phyloP scores from a whole-genome alignment of 345 rosid genomes.

The Sonneratia caseolaris region DNA sequence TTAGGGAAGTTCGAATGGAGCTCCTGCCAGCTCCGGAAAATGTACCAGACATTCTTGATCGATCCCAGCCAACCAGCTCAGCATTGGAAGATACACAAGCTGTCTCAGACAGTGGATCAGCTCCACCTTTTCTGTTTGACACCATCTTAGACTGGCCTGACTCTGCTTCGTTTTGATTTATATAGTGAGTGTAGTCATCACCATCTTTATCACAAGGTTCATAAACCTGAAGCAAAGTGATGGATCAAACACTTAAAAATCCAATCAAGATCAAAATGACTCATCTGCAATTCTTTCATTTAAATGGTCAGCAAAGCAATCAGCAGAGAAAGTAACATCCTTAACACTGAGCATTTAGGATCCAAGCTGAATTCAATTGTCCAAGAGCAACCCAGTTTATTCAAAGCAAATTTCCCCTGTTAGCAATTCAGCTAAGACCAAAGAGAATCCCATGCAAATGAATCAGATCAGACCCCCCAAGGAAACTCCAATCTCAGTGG shows the following conservation, averaged over 20 bases:
- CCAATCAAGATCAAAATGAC: no score
- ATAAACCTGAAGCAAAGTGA: constrained; percentile 25
- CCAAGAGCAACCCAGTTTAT: no score
- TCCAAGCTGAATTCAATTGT: not conserved
- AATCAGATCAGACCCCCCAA: not conserved
- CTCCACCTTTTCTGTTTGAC: constrained; percentile 31
- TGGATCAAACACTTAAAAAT: not conserved
- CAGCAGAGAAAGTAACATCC: not conserved
- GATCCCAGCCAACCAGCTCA: constrained; percentile 39
- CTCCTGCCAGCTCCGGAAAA: constrained; percentile 32
- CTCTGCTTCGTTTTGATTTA: constrained; percentile 14
- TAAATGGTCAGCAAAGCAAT: not conserved
- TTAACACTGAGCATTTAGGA: not conserved
- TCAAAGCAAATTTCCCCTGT: not conserved
- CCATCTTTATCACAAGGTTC: constrained; percentile 28
- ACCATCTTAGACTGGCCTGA: constrained; percentile 33
- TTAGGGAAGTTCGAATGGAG: constrained; percentile 40
- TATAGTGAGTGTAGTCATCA: constrained; percentile 21
- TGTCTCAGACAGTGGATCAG: constrained; percentile 23
- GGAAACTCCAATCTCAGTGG: not conserved
- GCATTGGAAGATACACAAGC: constrained; percentile 29
- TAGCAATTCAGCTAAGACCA: not conserved
- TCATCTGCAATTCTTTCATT: no score
- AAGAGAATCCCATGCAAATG: not conserved
- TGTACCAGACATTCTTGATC: constrained; percentile 22